phyloP scores from a whole-genome alignment of 1,139 yeast species.

The Blastobotrys ciferrii region DNA sequence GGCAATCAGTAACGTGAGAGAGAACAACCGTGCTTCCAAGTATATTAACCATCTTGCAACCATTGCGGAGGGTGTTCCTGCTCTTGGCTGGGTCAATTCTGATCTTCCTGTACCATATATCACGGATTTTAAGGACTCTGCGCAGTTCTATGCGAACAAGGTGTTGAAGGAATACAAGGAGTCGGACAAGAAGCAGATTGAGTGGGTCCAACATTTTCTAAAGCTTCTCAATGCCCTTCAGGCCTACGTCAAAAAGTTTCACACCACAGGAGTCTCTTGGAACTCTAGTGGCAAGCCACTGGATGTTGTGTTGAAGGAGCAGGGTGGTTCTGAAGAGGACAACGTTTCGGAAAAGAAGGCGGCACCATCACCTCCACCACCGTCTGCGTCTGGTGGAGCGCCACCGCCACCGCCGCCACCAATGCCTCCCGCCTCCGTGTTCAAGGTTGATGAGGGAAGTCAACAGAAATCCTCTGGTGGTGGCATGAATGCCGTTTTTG shows the following conservation, averaged over 20 bases:
- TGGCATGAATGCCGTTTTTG: slow-evolving; percentile 85
- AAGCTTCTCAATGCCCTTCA: slow-evolving; percentile 66
- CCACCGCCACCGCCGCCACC: slow-evolving; percentile 64
- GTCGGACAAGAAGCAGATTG: slow-evolving; percentile 60
- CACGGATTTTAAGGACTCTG: slow-evolving; percentile 83
- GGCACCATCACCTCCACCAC: slow-evolving; percentile 64
- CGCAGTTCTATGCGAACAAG: slow-evolving; percentile 92
- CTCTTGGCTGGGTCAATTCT: slow-evolving; percentile 84
- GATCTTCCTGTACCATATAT: slow-evolving; percentile 67
- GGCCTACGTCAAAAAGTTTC: slow-evolving; percentile 70
- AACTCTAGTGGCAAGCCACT: slow-evolving; percentile 51
- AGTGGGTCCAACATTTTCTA: slow-evolving; percentile 75
- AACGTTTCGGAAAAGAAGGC: slow-evolving; percentile 30
- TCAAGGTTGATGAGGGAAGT: slow-evolving; percentile 45
- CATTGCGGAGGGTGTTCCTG: slow-evolving; percentile 85
- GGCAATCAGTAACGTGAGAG: slow-evolving; percentile 63
- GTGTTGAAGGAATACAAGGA: slow-evolving; percentile 81
- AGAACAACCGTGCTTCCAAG: slow-evolving; percentile 65
- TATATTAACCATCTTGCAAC: slow-evolving; percentile 73
- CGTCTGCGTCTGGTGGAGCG: slow-evolving; percentile 55
- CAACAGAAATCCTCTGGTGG: slow-evolving; percentile 33
- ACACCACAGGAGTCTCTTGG: slow-evolving; percentile 83
- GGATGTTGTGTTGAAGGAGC: slow-evolving; percentile 30
- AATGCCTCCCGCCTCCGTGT: slow-evolving; percentile 73
- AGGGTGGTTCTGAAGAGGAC: slow-evolving; percentile 37